phyloP scores from a whole-genome alignment of 305 asterid genomes.

The Fraxinus baroniana region DNA sequence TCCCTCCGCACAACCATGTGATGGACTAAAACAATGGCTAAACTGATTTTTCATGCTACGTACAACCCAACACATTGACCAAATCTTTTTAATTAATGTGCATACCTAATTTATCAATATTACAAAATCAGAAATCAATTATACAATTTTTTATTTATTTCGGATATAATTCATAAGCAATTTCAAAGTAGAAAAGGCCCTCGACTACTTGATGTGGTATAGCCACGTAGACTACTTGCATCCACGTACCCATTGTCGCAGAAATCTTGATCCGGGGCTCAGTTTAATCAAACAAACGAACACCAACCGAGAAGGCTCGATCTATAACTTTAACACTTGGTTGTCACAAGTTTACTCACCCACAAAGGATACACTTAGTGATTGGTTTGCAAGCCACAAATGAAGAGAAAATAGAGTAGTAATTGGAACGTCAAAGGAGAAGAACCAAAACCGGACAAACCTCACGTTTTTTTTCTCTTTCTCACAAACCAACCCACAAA shows the following conservation, averaged over 20 bases:
- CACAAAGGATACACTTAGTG: no score
- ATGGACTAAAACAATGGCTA: not conserved
- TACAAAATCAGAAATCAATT: not conserved
- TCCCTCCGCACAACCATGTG: slow-evolving; percentile 43
- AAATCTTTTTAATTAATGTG: slow-evolving; percentile 20
- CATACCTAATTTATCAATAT: not conserved
- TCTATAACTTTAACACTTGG: no score
- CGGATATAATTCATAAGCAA: not conserved
- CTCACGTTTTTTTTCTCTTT: no score
- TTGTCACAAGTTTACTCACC: no score
- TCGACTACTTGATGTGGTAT: not conserved
- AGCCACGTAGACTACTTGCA: not conserved
- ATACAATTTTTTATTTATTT: not conserved
- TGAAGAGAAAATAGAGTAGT: no score
- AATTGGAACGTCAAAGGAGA: no score
- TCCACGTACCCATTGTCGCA: not conserved
- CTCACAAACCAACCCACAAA: no score
- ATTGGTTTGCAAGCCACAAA: no score
- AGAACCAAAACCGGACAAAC: no score
- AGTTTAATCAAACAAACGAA: no score
- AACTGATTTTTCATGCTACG: not conserved
- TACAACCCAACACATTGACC: slow-evolving; percentile 29
- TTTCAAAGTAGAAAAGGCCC: not conserved
- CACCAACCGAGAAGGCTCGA: no score
- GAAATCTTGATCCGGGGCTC: no score